phyloP scores from a whole-genome alignment of 805 yeast genomes.

The Lipomyces oligophaga region DNA sequence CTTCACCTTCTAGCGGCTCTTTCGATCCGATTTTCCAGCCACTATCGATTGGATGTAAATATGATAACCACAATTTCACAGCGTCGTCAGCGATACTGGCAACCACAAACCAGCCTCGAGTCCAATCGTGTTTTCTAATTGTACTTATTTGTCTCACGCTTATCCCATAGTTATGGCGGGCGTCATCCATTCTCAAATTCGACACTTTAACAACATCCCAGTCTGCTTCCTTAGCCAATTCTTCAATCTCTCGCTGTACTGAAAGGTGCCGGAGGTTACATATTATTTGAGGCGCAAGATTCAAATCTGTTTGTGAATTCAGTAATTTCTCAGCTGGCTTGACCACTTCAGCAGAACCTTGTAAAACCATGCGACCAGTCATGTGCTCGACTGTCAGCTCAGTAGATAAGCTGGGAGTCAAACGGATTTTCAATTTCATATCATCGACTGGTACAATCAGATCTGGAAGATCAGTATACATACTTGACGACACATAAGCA shows the following conservation, averaged over 20 bases:
- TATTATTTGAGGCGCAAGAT: slow-evolving; percentile 11
- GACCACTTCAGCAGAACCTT: slow-evolving; percentile 18
- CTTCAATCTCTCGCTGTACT: slow-evolving; percentile 25
- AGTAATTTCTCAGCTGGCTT: slow-evolving; percentile 20
- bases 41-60: slow-evolving; percentile 23
- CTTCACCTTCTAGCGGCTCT: slow-evolving; percentile 19
- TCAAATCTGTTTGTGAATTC: slow-evolving; percentile 20
- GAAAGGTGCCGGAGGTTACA: slow-evolving; percentile 21
- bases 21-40: slow-evolving; percentile 25
- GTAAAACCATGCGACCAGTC: slow-evolving; percentile 25
- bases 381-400: slow-evolving; percentile 24
- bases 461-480: slow-evolving; percentile 11
- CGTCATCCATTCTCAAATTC: slow-evolving; percentile 25
- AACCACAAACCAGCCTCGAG: slow-evolving; percentile 26
- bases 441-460: slow-evolving; percentile 20
- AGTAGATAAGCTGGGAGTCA: slow-evolving; percentile 23
- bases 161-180: slow-evolving; percentile 21
- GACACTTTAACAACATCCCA: slow-evolving; percentile 27
- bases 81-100: slow-evolving; percentile 17
- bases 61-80: slow-evolving; percentile 16
- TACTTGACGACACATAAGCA: slow-evolving; percentile 7
- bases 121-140: slow-evolving; percentile 21
- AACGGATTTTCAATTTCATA: slow-evolving; percentile 15
- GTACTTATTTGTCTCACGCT: slow-evolving; percentile 20
- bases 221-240: slow-evolving; percentile 5